Evolutionary conservation across 495 filamentous ascomycete species (phyloP).

Genomic region (Penicillium arizonense): DNA sequence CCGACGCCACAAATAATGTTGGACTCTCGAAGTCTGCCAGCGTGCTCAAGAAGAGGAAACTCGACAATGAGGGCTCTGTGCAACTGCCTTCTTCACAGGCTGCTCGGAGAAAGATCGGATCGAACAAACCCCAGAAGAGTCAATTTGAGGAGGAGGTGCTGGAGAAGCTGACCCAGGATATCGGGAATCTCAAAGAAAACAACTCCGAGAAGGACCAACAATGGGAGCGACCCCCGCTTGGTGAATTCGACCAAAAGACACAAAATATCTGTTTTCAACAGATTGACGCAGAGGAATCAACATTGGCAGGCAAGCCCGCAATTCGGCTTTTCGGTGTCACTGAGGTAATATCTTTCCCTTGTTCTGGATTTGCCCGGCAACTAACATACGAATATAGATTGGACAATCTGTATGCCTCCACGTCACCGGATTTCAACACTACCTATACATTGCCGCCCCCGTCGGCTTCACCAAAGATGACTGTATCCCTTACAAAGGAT

Average conservation of each 20-base stretch:
- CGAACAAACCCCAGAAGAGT: conserved; percentile 79
- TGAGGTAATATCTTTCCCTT: conserved; percentile 51
- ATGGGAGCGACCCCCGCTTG: conserved; percentile 79
- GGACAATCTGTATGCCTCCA: conserved; percentile 95
- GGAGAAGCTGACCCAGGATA: conserved; percentile 92
- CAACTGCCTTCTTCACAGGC: conserved; percentile 59
- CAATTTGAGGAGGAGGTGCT: conserved; percentile 91
- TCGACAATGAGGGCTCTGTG: conserved; percentile 56
- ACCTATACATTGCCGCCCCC: conserved; percentile 90
- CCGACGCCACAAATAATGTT: conserved; percentile 54
- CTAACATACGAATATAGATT: conserved; percentile 35
- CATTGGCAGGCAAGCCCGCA: conserved; percentile 63
- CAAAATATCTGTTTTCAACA: conserved; percentile 86
- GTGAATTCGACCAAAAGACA: conserved; percentile 65
- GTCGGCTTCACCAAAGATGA: conserved; percentile 73
- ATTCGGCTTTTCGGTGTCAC: conserved; percentile 96
- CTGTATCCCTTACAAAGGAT: conserved; percentile 70
- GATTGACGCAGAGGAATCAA: conserved; percentile 92
- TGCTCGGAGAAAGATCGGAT: conserved; percentile 56
- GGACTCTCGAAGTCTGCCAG: conserved; percentile 48
- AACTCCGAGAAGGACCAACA: conserved; percentile 93
- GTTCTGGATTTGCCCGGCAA: background rate
- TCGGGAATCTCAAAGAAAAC: conserved; percentile 74
- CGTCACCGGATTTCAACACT: conserved; percentile 94
- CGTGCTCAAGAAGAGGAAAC: conserved; percentile 73